phyloP scores from a whole-genome alignment of 2,329 filamentous ascomycete species.

The Trichoderma sp. region DNA sequence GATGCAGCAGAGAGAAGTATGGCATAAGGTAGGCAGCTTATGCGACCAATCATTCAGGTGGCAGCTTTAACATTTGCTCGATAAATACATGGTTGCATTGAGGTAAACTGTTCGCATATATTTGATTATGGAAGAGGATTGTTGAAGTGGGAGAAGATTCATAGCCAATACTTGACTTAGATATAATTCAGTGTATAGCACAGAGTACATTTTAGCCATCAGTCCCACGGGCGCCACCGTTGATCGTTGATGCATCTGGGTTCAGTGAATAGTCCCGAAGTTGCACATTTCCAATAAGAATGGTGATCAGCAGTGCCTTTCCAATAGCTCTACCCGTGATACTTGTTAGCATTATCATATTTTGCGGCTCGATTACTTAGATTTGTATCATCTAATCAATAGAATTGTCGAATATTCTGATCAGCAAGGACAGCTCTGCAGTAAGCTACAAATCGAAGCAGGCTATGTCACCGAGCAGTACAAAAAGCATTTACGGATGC shows the following conservation, averaged over 20 bases:
- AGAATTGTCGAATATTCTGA: neutral
- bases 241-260: neutral
- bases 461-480: neutral
- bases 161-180: neutral
- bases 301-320: neutral
- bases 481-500: too few relatives aligned
- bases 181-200: neutral
- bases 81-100: neutral
- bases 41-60: neutral
- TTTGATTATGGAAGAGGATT: neutral
- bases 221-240: neutral
- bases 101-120: too few relatives aligned
- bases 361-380: neutral
- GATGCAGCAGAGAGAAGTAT: neutral
- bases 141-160: neutral
- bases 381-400: neutral
- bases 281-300: neutral
- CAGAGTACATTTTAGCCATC: neutral
- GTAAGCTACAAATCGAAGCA: neutral
- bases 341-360: neutral
- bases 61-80: neutral
- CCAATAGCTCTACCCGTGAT: neutral
- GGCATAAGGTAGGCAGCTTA: neutral
- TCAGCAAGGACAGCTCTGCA: neutral
- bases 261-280: neutral